A percentile compares a stretch with the other conserved stretches of the same genome.
phyloP scores from a whole-genome alignment of 352 stramenopile species.

The Pythium phragmiticola region DNA sequence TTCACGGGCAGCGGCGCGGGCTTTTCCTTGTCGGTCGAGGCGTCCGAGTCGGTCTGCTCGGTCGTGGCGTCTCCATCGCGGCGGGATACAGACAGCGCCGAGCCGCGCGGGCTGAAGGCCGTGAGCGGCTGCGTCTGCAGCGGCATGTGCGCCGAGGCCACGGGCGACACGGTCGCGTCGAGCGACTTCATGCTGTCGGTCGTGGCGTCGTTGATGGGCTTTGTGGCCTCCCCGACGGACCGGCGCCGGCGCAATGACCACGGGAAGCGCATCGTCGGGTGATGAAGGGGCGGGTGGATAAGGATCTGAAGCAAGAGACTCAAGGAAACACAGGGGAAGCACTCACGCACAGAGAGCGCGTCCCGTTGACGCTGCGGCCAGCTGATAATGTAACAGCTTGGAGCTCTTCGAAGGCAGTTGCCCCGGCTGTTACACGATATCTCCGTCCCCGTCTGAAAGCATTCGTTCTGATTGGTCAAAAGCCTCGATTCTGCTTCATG shows the following conservation, averaged over 20 bases:
- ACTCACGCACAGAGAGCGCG: neutral
- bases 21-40: constrained; percentile 23
- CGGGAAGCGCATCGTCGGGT: constrained; percentile 7
- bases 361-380: neutral
- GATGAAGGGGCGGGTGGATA: neutral
- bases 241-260: constrained; percentile 1
- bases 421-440: neutral
- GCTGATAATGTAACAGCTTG: too few species aligned
- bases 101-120: constrained; percentile 4
- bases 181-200: neutral
- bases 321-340: neutral
- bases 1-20: neutral
- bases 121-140: constrained; percentile 16
- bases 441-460: neutral
- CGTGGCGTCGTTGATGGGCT: neutral
- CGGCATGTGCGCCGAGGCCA: constrained; percentile 11
- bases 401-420: neutral
- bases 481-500: neutral
- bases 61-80: neutral
- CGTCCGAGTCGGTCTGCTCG: constrained; percentile 2
- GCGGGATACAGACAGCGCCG: neutral
- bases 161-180: constrained; percentile 14
- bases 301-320: neutral
- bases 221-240: neutral
- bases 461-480: neutral